Base-by-base conservation (phyloP, 116 monocot genomes). In the Trichopus zeylanicus region DNA sequence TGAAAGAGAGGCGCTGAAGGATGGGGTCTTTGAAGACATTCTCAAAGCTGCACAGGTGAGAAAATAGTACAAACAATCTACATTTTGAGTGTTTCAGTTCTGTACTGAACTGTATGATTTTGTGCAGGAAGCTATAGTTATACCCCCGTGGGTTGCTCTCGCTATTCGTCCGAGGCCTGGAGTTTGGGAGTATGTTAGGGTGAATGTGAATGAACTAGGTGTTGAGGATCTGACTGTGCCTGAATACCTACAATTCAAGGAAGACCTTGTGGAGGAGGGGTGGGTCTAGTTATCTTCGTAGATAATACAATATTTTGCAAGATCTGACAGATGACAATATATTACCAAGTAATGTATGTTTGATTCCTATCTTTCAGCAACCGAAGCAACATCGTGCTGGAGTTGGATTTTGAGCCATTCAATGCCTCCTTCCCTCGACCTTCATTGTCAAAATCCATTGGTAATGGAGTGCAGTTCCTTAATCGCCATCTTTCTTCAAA, bases 371-470 rank as follows among this genome's bases (percentile, higher is more conserved):
- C 31, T 31, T 70, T 48, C 70, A 81, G 76, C 32, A 28, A 24
- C 4, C 27, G 81, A 1, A 57, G 59, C 32, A 80, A 86, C 57
- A 83, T 82, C 37, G 61, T 46, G 3, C 70, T 91, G 5, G 91
- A 91, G 62, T 42, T 91, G 56, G 91, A 91, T 61, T 86, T 91
- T 38, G 86, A 81, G 58, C 86, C 86, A 18, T 91, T 91, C 70
- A 86, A 91, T 62, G 73, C 82, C 12, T 75, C 76, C 0, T 82
- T 86, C 33, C 91, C 91, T 48, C 86, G 86, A 1, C 80, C 76
- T 1, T 66, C 82, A 2, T 55, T 73, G 48, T 83, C 91, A 0
- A 83, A 82, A 60, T 85, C 86, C 63, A 91, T 91, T 20, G 91
- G 91, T 18, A 80, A 91, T 15, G 91, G 91, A 7, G 81, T 86